Base-by-base conservation (phyloP, 2,329 filamentous ascomycete genomes). In the Microcera coccophila region DNA sequence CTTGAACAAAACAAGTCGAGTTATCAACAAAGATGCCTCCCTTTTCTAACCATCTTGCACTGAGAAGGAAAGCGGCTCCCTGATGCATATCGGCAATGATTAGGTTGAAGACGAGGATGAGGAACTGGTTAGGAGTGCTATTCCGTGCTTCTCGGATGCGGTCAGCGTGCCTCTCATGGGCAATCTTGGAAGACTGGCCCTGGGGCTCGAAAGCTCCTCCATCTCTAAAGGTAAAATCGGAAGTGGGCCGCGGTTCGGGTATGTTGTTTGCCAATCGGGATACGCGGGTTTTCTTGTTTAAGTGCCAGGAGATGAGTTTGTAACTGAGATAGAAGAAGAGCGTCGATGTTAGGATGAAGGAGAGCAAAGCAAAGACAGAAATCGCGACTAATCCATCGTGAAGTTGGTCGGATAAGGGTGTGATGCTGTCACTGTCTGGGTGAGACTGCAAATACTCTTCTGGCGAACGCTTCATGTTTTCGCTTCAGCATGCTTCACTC, bases 91-190 rank as follows among this genome's bases (percentile, higher is more conserved):
- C 83, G 45, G 83, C 82, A 31, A 83, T 63, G 12, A 87, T 67
- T 3, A 87, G 74, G 61, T 86, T 86, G 62, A 83, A 78, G 44
- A 87, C 79, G n/a, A 87, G 70, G 2, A 87, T 69, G 26, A 85
- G 71, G 56, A 85, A 84, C 61, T 86, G 84, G 52, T 85, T 85
- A 3, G 72, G 73, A 17, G 49, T 44, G 33, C 36, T 33, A 21
- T 34, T 29, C 14, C 22, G 38, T 14, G 45, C 49, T 21, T 39
- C 39, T 16, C 41, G 24, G 8, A 52, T 40, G 3, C 44, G 49
- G 21, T 36, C 15, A 5, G 38, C 39, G 14, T 32, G 42, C 17
- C 26, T 35, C 21, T 42, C 44, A 17, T 50, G 47, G 15, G 35
- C 44, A 5, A 35, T 34, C 39, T 41, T 39, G 24, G 38, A 45